Percentiles rank a stretch among this genome's conserved stretches.
Conservation (phyloP, 2,329 filamentous ascomycete species). For the Phaeophleospora eucalypticola region DNA sequence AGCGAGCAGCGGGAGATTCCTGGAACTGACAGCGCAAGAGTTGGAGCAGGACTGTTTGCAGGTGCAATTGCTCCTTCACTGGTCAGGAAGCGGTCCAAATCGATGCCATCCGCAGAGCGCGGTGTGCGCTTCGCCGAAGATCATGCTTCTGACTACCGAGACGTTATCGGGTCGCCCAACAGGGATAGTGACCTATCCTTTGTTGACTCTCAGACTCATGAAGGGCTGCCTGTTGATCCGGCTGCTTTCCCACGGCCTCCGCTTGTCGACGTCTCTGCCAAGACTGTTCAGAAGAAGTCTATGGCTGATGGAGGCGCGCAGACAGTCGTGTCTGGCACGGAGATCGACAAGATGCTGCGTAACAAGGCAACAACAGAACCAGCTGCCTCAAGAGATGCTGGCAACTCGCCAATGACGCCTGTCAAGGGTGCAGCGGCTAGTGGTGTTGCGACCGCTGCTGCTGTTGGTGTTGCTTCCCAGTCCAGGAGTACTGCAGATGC, state of each 20-base stretch:
- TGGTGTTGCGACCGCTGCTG: constrained; percentile 27
- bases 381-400: constrained; percentile 11
- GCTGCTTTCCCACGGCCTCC: constrained; percentile 6
- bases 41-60: constrained; percentile 8
- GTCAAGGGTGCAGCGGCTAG: constrained; percentile 6
- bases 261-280: constrained; percentile 11
- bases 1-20: constrained; percentile 13
- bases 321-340: constrained; percentile 75
- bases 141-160: not conserved
- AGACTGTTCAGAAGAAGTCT: constrained; percentile 12
- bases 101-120: constrained; percentile 6
- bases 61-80: constrained; percentile 1
- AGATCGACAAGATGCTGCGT: constrained; percentile 72
- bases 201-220: not conserved
- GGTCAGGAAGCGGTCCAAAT: constrained; percentile 7
- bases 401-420: constrained; percentile 18
- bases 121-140: constrained; percentile 8
- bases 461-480: constrained; percentile 16
- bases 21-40: constrained; percentile 2
- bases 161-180: constrained; percentile 6
- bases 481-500: constrained; percentile 13
- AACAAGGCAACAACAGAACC: constrained; percentile 39
- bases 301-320: constrained; percentile 69
- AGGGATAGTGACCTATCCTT: constrained; percentile 10
- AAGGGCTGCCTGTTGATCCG: constrained; percentile 1